These are phyloP conservation scores for Verbena officinalis DNA, from an alignment of 257 asterid species.

Conservation along the genomic window DNA sequence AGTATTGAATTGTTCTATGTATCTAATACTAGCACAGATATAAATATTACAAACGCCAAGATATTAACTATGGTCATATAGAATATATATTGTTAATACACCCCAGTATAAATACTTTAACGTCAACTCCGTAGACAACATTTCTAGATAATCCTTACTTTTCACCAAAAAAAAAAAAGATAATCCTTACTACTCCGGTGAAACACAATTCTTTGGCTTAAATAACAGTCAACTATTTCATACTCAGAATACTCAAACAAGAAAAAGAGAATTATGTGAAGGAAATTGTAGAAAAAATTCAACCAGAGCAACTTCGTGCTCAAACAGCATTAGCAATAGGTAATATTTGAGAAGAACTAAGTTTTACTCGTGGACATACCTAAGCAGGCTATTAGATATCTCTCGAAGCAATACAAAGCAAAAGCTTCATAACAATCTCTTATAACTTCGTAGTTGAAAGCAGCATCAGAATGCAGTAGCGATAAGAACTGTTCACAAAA, in stretches of 20 bases:
- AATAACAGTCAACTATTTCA: background rate
- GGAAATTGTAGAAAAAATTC: too few relatives aligned
- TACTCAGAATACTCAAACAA: too few relatives aligned
- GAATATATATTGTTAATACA: too few relatives aligned
- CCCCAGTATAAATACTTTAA: too few relatives aligned
- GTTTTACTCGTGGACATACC: conserved; percentile 49
- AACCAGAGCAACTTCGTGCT: background rate
- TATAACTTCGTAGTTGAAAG: conserved; percentile 83
- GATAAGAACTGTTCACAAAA: conserved; percentile 73
- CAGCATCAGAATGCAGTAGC: conserved; percentile 65
- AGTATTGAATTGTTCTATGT: background rate
- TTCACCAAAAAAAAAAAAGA: too few relatives aligned
- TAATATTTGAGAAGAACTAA: conserved; percentile 21
- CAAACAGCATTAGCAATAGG: conserved; percentile 19
- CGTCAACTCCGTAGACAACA: too few relatives aligned
- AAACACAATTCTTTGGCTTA: conserved; percentile 1
- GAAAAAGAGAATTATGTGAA: too few relatives aligned
- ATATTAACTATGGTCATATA: too few relatives aligned
- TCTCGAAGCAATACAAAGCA: conserved; percentile 97
- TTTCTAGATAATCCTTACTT: too few relatives aligned
- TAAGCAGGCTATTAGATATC: conserved; percentile 98
- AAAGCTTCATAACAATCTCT: conserved; percentile 99
- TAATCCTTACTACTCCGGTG: background rate
- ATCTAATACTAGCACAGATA: conserved; percentile 10
- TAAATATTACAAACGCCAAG: background rate